Evolutionary conservation across 2,329 filamentous ascomycete genomes (phyloP).

Genomic region (Fusarium floridanum): DNA sequence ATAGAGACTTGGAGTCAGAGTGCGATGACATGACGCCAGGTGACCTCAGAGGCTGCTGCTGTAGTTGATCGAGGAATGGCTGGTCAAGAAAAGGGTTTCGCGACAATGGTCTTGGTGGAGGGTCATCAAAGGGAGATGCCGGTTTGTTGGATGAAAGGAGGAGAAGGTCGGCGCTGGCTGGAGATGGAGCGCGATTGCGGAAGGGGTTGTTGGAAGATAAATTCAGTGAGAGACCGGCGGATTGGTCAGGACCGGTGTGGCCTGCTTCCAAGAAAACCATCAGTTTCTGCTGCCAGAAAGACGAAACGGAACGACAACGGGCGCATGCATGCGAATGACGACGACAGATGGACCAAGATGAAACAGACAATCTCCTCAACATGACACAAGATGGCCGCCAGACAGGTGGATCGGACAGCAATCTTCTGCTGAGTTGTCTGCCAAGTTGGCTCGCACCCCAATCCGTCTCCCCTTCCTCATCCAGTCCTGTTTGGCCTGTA

Average conservation of each 20-base stretch:
- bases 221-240: conserved; percentile 69
- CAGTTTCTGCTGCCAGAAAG: conserved; percentile 41
- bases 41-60: conserved; percentile 54
- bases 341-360: conserved; percentile 47
- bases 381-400: conserved; percentile 49
- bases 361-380: conserved; percentile 51
- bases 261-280: conserved; percentile 45
- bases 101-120: conserved; percentile 71
- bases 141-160: conserved; percentile 54
- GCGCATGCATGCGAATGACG: conserved; percentile 49
- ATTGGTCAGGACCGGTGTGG: conserved; percentile 43
- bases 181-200: conserved; percentile 78
- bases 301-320: conserved; percentile 40
- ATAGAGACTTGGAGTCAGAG: conserved; percentile 60
- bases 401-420: conserved; percentile 44
- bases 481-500: conserved; percentile 39
- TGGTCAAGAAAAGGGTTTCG: conserved; percentile 82
- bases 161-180: conserved; percentile 54
- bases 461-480: conserved; percentile 30
- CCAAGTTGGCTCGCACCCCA: conserved; percentile 44
- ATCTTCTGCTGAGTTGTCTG: conserved; percentile 40
- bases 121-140: conserved; percentile 72
- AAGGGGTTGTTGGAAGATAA: conserved; percentile 87
- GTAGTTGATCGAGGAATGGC: conserved; percentile 49
- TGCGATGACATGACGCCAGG: conserved; percentile 64